Evolutionary conservation across 2,329 filamentous ascomycete species (phyloP).

Genomic region (Fusarium sp.): DNA sequence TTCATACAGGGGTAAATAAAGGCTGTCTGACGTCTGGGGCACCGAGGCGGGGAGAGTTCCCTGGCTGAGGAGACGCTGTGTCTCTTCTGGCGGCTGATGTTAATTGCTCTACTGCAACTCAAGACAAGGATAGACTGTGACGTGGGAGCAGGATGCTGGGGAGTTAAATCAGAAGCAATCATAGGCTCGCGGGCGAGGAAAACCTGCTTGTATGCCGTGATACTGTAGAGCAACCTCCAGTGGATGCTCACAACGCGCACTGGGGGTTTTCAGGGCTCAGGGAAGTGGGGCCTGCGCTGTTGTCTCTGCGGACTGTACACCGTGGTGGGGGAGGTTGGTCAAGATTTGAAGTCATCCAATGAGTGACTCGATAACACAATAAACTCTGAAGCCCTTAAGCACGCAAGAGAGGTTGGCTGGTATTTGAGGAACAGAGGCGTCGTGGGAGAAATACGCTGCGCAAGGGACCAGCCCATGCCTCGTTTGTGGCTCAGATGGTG

Average conservation of each 20-base stretch:
- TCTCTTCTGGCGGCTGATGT: slow-evolving; percentile 23
- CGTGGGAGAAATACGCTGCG: slow-evolving; percentile 13
- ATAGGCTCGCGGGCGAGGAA: slow-evolving; percentile 18
- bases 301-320: slow-evolving; percentile 1
- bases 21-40: slow-evolving; percentile 30
- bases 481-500: slow-evolving; percentile 17
- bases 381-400: slow-evolving; percentile 5
- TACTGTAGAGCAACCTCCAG: slow-evolving; percentile 18
- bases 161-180: slow-evolving; percentile 4
- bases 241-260: slow-evolving; percentile 21
- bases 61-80: slow-evolving; percentile 22
- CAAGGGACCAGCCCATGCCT: slow-evolving; percentile 20
- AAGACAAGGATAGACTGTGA: slow-evolving; percentile 23
- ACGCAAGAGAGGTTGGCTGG: slow-evolving; percentile 12
- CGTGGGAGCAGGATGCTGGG: slow-evolving; percentile 26
- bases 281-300: slow-evolving; percentile 18
- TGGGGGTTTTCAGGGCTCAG: slow-evolving; percentile 18
- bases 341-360: neutral
- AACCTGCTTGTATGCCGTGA: slow-evolving; percentile 22
- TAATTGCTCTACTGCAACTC: slow-evolving; percentile 12
- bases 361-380: neutral
- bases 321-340: slow-evolving; percentile 13
- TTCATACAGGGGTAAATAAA: slow-evolving; percentile 19
- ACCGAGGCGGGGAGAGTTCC: slow-evolving; percentile 14
- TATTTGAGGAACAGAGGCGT: slow-evolving; percentile 5